Percentiles rank a stretch among this genome's conserved stretches.
These are phyloP conservation scores for Fusarium graminum DNA, from an alignment of 2,329 filamentous ascomycete species.

Conservation along the genomic window DNA sequence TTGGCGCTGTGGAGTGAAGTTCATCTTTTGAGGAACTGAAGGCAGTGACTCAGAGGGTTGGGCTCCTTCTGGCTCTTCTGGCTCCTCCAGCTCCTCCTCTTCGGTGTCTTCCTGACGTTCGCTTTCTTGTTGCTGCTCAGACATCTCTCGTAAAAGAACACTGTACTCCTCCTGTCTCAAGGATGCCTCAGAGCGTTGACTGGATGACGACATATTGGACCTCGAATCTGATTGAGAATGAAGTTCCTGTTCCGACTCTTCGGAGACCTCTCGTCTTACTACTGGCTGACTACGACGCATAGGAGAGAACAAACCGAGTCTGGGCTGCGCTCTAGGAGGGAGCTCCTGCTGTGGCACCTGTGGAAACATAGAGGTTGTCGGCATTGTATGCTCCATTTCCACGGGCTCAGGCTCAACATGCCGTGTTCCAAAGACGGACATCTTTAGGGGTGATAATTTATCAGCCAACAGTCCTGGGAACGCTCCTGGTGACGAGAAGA, in stretches of 20 bases:
- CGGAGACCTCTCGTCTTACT: constrained; percentile 13
- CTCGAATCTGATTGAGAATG: constrained; percentile 50
- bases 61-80: constrained; percentile 52
- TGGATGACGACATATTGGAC: constrained; percentile 55
- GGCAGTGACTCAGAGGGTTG: constrained; percentile 45
- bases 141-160: constrained; percentile 2
- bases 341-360: constrained; percentile 52
- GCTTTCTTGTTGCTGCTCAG: constrained; percentile 15
- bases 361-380: constrained; percentile 59
- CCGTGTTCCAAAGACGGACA: constrained; percentile 29
- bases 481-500: constrained; percentile 69
- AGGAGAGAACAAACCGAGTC: constrained; percentile 56
- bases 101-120: constrained; percentile 10
- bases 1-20: constrained; percentile 62
- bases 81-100: constrained; percentile 48
- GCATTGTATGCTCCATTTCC: constrained; percentile 43
- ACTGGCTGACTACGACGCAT: constrained; percentile 31
- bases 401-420: constrained; percentile 34
- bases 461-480: constrained; percentile 54
- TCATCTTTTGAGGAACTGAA: constrained; percentile 61
- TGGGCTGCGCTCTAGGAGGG: constrained; percentile 50
- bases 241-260: constrained; percentile 49
- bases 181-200: constrained; percentile 1
- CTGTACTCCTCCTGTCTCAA: constrained; percentile 22
- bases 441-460: constrained; percentile 50